Evolutionary conservation across 2,329 filamentous ascomycete species (phyloP), one percentile per base, ranked within the genome.

Genomic region (Graphilbum sp.): DNA sequence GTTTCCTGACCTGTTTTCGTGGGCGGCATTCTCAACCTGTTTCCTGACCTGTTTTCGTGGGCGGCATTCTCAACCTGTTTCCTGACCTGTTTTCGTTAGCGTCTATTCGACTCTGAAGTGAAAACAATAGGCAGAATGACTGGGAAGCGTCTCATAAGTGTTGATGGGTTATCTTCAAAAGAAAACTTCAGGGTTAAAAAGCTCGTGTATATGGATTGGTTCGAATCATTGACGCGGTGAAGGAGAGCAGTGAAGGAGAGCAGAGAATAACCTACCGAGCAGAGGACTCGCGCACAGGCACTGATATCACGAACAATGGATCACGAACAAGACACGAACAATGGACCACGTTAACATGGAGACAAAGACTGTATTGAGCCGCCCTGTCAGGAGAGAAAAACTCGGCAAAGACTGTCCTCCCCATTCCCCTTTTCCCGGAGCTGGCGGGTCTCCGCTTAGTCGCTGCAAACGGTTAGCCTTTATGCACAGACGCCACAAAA

Each of bases 161-260:
- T 56, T 72, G 61, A 67, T 69, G 61, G 64, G 54, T 61, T 57
- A 59, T 72, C 69, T 70, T 73, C 66, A 72, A 64, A 47, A 72
- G 66, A 47, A 39, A 52, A 50, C 59, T 62, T 70, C 69, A 74
- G 70, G 69, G 69, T 75, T 75, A 75, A 75, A 75, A 75, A 75
- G 70, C 70, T 74, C 69, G 67, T 71, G 41, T 41, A 36, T 41
- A 55, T 34, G 56, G 50, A 52, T 54, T 57, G 60, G 62, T 53
- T 64, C 58, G 65, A 70, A 73, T 72, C 70, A 67, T 74, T 46
- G 65, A 60, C 52, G 60, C 45, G 44, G 13, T 24, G 30, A 24
- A 16, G 36, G 34, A 21, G 24, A 24, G 31, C 20, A 18, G 20
- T 24, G 29, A 32, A 29, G 40, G 34, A 37, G 44, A 43, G 17